These are phyloP conservation scores for Diutina pseudorugosa DNA, from an alignment of 1,139 yeast genomes.

Conservation along the genomic window DNA sequence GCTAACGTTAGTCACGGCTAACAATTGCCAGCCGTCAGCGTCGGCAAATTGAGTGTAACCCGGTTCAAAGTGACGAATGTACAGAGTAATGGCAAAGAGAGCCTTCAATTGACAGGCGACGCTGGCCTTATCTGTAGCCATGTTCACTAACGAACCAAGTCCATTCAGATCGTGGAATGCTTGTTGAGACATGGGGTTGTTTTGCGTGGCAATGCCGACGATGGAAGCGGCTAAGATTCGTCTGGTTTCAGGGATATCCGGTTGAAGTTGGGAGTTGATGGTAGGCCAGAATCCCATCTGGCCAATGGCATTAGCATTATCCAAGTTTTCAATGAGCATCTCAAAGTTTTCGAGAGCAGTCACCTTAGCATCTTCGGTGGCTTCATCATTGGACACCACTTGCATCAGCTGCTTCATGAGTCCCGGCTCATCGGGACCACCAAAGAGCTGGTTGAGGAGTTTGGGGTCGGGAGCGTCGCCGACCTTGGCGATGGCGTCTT, in stretches of 20 bases:
- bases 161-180: constrained; percentile 46
- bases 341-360: constrained; percentile 86
- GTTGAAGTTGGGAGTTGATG: constrained; percentile 37
- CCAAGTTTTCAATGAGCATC: constrained; percentile 86
- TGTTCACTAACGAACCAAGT: constrained; percentile 12
- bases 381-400: constrained; percentile 53
- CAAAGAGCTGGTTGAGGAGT: constrained; percentile 64
- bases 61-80: background rate
- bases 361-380: constrained; percentile 48
- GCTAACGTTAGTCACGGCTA: constrained; percentile 30
- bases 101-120: background rate
- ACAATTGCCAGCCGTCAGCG: background rate
- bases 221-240: constrained; percentile 56
- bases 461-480: constrained; percentile 65
- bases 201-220: constrained; percentile 87
- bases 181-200: constrained; percentile 64
- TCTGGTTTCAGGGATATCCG: constrained; percentile 28
- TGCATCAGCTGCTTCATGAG: constrained; percentile 66
- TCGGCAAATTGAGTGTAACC: background rate
- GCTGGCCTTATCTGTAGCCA: background rate
- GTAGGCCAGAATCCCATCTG: constrained; percentile 74
- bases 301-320: constrained; percentile 88
- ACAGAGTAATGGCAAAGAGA: background rate
- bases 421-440: constrained; percentile 77
- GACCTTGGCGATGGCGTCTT: constrained; percentile 45